Conservation (phyloP, 1,284 basidiomycete genomes). For the Sparassis latifolia region DNA sequence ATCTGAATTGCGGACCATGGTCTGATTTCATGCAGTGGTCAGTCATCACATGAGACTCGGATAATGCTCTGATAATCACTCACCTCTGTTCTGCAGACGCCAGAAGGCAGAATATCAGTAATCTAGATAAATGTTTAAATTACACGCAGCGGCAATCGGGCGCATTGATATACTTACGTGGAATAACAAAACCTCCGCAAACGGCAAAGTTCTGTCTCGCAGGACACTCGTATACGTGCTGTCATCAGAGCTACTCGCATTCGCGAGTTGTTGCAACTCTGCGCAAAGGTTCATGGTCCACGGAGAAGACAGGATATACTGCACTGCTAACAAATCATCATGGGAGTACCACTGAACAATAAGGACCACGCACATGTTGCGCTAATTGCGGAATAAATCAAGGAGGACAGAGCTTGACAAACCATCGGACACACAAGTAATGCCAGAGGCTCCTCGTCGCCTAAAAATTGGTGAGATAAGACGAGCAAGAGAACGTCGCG, state of each 20-base stretch:
- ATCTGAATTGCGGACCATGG: no score
- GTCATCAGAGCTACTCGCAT: neutral
- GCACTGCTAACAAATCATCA: constrained; percentile 15
- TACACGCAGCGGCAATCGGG: no score
- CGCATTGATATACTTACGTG: neutral
- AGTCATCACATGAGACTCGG: no score
- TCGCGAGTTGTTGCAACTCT: constrained; percentile 17
- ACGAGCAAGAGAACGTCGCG: constrained; percentile 43
- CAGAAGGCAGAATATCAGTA: no score
- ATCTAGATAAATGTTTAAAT: no score
- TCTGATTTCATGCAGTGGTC: no score
- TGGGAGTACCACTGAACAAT: neutral
- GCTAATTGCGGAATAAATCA: constrained; percentile 27
- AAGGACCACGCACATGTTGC: constrained; percentile 27
- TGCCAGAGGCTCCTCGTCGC: constrained; percentile 42
- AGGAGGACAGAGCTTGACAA: constrained; percentile 38
- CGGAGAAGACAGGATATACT: constrained; percentile 35
- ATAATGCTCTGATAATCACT: no score
- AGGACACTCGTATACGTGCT: neutral
- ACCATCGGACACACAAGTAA: constrained; percentile 41
- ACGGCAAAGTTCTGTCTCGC: neutral
- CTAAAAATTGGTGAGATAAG: constrained; percentile 33
- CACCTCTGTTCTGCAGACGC: no score
- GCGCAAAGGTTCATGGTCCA: constrained; percentile 40
- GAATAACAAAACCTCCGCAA: neutral